Percentiles rank a stretch among this genome's conserved stretches.
These are phyloP conservation scores for Fusarium papillatum DNA, from an alignment of 2,329 filamentous ascomycete genomes.

Conservation along the genomic window DNA sequence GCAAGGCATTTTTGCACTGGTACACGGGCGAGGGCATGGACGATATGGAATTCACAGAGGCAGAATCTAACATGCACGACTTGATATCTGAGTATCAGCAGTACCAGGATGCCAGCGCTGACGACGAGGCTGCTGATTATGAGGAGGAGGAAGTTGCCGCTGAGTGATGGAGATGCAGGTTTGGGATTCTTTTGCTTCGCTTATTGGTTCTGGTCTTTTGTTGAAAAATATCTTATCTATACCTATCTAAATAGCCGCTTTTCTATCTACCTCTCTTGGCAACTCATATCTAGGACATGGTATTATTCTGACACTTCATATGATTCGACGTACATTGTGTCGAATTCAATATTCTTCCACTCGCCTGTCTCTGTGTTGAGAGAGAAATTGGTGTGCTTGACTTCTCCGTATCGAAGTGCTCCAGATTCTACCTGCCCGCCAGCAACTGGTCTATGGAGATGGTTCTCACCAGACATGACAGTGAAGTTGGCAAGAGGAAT, in stretches of 20 bases:
- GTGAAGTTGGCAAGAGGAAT: constrained; percentile 79
- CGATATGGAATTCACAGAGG: constrained; percentile 99
- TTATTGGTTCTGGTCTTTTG: not conserved
- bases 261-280: not conserved
- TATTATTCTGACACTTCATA: not conserved
- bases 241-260: not conserved
- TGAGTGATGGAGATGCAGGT: not conserved
- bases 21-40: constrained; percentile 99
- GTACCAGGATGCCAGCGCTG: constrained; percentile 98
- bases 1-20: constrained; percentile 99
- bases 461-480: constrained; percentile 72
- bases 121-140: constrained; percentile 96
- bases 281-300: not conserved
- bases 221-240: not conserved
- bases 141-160: constrained; percentile 57
- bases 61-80: constrained; percentile 99
- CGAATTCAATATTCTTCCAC: constrained; percentile 23
- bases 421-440: constrained; percentile 65
- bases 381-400: constrained; percentile 48
- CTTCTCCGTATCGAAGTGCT: constrained; percentile 62
- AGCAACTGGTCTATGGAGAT: constrained; percentile 58
- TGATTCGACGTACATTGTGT: constrained; percentile 25
- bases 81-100: constrained; percentile 99
- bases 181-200: not conserved
- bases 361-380: constrained; percentile 32